Base-by-base conservation (phyloP, 73 alveolate genomes). In the Stentor coeruleus region DNA sequence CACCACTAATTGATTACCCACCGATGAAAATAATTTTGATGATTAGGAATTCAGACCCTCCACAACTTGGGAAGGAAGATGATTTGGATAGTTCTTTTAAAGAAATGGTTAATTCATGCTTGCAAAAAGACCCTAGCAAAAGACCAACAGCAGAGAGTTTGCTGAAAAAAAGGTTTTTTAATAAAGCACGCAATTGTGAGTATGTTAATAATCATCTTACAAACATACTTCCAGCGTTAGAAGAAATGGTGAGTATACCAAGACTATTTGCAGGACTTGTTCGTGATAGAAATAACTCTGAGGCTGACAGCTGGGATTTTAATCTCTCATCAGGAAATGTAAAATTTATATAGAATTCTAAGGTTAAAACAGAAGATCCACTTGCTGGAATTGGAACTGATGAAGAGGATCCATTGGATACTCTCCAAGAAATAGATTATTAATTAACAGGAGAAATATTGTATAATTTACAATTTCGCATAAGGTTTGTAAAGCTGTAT, bases 71-170 rank as follows among this genome's bases (percentile, higher is more conserved):
- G n/a, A 66, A 88, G 55, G 86, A 82, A 6, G 84, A 66, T 0
- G 83, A 88, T 40, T 92, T 91, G 84, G 58, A 85, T 39, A 73
- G 40, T 3, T 85, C 81, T 59, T 89, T 89, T 81, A 89, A 89
- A 85, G 89, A 89, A 76, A 77, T 89, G 76, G 81, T 89, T 38
- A 85, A 83, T 59, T 59, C 42, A 40, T 89, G 95, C 60, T 77
- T 89, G 74, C 85, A 81, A 76, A 39, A 81, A 39, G 83, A 89
- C 81, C 91, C 90, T 38, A 59, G 80, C 55, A 72, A 84, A 82
- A 79, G 95, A 42, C 92, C 91, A 60, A 89, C 58, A 77, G 91
- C 91, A 38, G 93, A 89, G 59, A 87, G 74, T 73, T 85, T 89
- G 82, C 76, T 89, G 66, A 89, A 80, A 36, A 88, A 89, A 83